Conservation (phyloP, 176 grass and related monocot species). For the Leersia perrieri region DNA sequence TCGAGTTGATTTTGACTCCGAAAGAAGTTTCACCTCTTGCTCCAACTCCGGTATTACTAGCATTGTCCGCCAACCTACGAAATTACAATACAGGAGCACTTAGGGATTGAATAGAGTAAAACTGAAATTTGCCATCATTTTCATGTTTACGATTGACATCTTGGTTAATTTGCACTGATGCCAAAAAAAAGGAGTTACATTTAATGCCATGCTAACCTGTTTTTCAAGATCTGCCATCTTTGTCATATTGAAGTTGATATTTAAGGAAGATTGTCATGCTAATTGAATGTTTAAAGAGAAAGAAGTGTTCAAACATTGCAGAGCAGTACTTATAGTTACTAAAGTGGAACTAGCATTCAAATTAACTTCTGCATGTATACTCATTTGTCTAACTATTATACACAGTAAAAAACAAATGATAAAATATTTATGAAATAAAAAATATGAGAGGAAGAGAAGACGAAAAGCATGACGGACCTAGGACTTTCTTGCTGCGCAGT, state of each 20-base stretch:
- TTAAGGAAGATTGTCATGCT: neutral
- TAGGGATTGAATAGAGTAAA: constrained; percentile 28
- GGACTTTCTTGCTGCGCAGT: constrained; percentile 96
- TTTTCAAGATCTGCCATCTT: neutral
- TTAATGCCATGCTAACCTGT: neutral
- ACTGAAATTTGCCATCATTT: neutral
- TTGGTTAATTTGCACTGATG: neutral
- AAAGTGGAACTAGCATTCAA: constrained; percentile 2
- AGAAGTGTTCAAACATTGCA: neutral
- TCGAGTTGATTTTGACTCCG: constrained; percentile 54
- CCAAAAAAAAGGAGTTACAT: neutral
- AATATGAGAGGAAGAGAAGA: neutral
- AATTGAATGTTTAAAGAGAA: neutral
- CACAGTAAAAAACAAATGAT: neutral
- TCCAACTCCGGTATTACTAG: constrained; percentile 95
- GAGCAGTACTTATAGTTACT: neutral
- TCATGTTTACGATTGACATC: neutral
- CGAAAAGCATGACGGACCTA: constrained; percentile 51
- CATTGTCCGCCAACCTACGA: constrained; percentile 94
- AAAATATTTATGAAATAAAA: neutral
- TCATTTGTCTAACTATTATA: neutral
- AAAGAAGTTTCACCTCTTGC: constrained; percentile 82
- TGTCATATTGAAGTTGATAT: neutral
- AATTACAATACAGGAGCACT: constrained; percentile 13
- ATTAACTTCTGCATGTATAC: neutral